Evolutionary conservation across 768 basidiomycete genomes (phyloP), one percentile per base, ranked within the genome.

Genomic region (Exsudoporus frostii): DNA sequence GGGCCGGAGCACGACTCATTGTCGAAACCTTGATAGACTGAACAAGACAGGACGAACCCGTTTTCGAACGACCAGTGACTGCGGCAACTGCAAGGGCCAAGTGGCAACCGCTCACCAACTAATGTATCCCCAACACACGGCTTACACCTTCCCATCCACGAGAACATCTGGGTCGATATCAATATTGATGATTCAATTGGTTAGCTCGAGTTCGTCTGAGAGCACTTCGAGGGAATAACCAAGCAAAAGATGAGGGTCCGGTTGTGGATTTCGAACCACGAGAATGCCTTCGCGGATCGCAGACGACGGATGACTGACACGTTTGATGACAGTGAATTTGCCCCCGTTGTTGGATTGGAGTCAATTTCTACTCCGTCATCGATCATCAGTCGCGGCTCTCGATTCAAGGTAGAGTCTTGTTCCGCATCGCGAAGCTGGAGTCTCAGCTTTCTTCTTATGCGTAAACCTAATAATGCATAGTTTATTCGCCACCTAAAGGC

Each of bases 121-220:
- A 27, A 47, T 34, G 45, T 47, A 27, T 25, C 27, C 9, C 27
- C 1, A n/a, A n/a, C n/a, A n/a, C 3, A 79, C 76, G 19, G 76
- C 74, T 64, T 97, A 92, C 13, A 96, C 77, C 55, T 99, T 96
- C 92, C 93, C 98, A 15, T 95, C 96, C 0, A 83, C 79, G 8
- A 98, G 63, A 37, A 98, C 86, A 67, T 99, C 97, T 0, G 97
- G 97, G 71, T 98, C 93, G 57, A 91, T 73, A 1, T 83, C 80
- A 22, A 81, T 71, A 65, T 98, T 93, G 25, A 90, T 74, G 7
- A 91, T 60, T 32, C 71, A 70, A 62, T 97, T 95, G 51, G 98
- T 72, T 6, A 98, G 72, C 20, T 93, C 92, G 11, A 92, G 72
- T 71, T 99, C 97, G 39, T 66, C 76, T 4, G 80, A 68, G 15